Percentiles rank a stretch among this genome's conserved stretches.
phyloP scores from a whole-genome alignment of 208 protist species.

The Leptomonas pyrrhocoris region DNA sequence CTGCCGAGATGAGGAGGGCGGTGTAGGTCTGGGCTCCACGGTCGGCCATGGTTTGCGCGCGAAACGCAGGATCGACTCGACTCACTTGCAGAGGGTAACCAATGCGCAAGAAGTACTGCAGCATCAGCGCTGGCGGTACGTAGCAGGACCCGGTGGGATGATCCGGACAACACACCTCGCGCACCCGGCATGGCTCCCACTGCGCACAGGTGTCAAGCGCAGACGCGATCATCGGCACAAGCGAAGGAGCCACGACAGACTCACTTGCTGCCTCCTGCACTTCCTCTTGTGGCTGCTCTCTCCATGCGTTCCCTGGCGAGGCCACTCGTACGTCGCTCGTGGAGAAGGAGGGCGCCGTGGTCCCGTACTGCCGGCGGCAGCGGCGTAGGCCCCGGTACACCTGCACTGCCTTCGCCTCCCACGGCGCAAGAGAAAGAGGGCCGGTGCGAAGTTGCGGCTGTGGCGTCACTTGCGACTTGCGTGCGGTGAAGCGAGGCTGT shows the following conservation, averaged over 20 bases:
- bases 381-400: neutral
- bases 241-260: neutral
- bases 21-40: neutral
- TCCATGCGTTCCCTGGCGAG: too few relatives aligned
- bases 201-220: neutral
- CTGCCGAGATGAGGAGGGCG: conserved; percentile 5
- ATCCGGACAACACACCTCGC: neutral
- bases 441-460: neutral
- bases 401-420: conserved; percentile 3
- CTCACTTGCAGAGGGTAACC: conserved; percentile 19
- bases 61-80: neutral
- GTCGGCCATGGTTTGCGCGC: neutral
- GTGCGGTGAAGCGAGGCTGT: too few relatives aligned
- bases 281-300: neutral
- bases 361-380: neutral
- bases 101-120: conserved; percentile 25
- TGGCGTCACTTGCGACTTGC: neutral
- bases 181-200: neutral
- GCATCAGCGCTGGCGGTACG: neutral
- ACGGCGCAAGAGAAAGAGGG: neutral
- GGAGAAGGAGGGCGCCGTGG: neutral
- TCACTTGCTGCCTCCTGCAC: neutral
- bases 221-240: neutral
- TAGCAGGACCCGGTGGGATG: neutral
- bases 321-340: too few relatives aligned